Percentiles rank a stretch among this genome's conserved stretches.
These are phyloP conservation scores for Hypoxylon crocopeplum DNA, from an alignment of 495 filamentous ascomycete genomes.

Conservation along the genomic window DNA sequence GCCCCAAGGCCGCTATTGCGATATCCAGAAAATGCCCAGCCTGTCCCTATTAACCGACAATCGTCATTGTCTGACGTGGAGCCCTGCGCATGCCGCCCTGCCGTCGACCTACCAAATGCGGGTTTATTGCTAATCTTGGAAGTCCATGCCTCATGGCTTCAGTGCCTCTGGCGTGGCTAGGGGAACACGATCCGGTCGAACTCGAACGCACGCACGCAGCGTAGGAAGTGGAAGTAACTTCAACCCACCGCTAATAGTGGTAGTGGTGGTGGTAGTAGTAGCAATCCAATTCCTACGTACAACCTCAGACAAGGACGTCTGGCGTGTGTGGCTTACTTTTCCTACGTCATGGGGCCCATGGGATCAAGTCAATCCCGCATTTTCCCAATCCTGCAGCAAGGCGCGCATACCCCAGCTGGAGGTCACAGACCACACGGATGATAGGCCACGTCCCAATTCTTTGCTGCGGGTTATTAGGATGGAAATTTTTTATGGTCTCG, in stretches of 20 bases:
- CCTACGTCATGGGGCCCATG: slow-evolving; percentile 36
- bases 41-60: slow-evolving; percentile 32
- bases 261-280: too few species aligned
- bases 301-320: slow-evolving; percentile 6
- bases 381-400: slow-evolving; percentile 21
- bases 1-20: neutral
- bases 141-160: neutral
- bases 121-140: slow-evolving; percentile 2
- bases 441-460: too few species aligned
- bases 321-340: slow-evolving; percentile 37
- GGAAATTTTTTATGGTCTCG: slow-evolving; percentile 18
- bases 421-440: slow-evolving; percentile 29
- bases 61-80: slow-evolving; percentile 38
- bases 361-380: slow-evolving; percentile 36
- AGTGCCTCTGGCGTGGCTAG: neutral
- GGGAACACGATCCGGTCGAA: slow-evolving; percentile 14
- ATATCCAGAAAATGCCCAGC: slow-evolving; percentile 26
- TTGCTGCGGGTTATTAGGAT: slow-evolving; percentile 1
- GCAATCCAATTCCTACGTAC: slow-evolving; percentile 16
- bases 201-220: too few species aligned
- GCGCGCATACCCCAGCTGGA: slow-evolving; percentile 17
- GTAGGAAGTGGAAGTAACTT: slow-evolving; percentile 3
- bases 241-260: slow-evolving; percentile 24
- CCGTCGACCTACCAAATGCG: slow-evolving; percentile 32
- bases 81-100: slow-evolving; percentile 10